Evolutionary conservation across 169 alveolate genomes (phyloP), one percentile per base, ranked within the genome.

Genomic region (Cryptosporidium canis): DNA sequence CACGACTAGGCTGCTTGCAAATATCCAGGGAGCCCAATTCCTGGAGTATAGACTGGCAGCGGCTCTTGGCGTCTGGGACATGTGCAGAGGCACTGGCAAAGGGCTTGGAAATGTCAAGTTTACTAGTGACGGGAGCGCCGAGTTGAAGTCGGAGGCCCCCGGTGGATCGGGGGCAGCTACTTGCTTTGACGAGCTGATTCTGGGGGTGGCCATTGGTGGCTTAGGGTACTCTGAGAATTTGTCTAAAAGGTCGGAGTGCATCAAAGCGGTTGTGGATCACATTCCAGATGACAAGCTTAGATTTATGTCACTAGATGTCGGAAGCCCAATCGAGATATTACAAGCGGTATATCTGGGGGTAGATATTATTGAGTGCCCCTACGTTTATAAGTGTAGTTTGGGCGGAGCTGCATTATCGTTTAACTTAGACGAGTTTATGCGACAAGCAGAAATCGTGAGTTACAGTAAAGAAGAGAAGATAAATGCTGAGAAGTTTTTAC

Each of bases 1-100:
- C 9, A 55, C 65, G 24, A 33, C 72, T 3, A 77, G 44, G 16
- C 16, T 77, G 31, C 37, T 77, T 1, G 87, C 61, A 11, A 77
- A 77, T 39, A 77, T 77, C 24, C 87, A 77, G 61, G 87, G 87
- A 58, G 87, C 87, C n/a, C 87, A 77, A 8, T 77, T 58, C 61
- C 31, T 43, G 72, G 27, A 77, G 33, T 77, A 77, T 27, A 77
- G 87, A 61, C 48, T 37, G 24, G 87, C 87, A 4, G 70, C 87
- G 0, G 47, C 87, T 7, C 72, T 77, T 31, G 72, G 77, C 11
- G 48, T 77, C n/a, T 77, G 71, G 87, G 87, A 77, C 43, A 37
- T 77, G 45, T 77, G 87, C 21, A 53, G 41, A 24, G 87, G 87
- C 33, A 24, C 37, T 1, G 87, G 87, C n/a, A 77, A 41, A 61